Evolutionary conservation across 257 asterid species (phyloP).

Genomic region (Przewalskia tangutica): DNA sequence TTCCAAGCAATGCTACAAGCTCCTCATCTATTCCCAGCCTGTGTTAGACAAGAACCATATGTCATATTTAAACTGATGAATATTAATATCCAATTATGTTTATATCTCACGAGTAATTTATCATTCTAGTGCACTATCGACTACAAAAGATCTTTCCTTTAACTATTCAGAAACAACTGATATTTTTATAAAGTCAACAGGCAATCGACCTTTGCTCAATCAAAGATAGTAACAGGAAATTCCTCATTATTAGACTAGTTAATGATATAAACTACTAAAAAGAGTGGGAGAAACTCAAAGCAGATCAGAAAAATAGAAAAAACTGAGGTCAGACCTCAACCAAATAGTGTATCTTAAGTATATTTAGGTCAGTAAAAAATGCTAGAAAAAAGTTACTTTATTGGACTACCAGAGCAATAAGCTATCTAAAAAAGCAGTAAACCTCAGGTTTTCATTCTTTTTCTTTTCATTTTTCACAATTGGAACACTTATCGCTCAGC

Average conservation of each 20-base stretch:
- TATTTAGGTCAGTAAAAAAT: too few relatives aligned
- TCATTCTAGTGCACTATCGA: background rate
- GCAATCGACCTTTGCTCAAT: background rate
- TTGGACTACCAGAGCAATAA: background rate
- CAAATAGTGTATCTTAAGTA: too few relatives aligned
- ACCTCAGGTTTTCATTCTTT: background rate
- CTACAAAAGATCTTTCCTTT: background rate
- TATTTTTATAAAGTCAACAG: background rate
- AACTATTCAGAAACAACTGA: background rate
- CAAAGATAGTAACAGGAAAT: background rate
- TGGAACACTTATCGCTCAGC: background rate
- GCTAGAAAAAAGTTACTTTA: too few relatives aligned
- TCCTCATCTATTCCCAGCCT: conserved; percentile 96
- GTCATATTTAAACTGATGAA: background rate
- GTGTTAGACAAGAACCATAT: conserved; percentile 7
- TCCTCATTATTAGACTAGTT: background rate
- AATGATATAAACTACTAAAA: too few relatives aligned
- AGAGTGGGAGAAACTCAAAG: too few relatives aligned
- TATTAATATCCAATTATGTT: background rate
- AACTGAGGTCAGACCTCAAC: too few relatives aligned
- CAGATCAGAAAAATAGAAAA: too few relatives aligned
- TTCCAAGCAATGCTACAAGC: conserved; percentile 84
- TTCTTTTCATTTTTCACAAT: background rate
- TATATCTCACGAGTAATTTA: background rate
- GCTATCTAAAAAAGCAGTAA: background rate